A percentile compares a stretch with the other conserved stretches of the same genome.
Evolutionary conservation across 177 flowering plant species (phyloP).

Genomic region (Vitis hybrid): DNA sequence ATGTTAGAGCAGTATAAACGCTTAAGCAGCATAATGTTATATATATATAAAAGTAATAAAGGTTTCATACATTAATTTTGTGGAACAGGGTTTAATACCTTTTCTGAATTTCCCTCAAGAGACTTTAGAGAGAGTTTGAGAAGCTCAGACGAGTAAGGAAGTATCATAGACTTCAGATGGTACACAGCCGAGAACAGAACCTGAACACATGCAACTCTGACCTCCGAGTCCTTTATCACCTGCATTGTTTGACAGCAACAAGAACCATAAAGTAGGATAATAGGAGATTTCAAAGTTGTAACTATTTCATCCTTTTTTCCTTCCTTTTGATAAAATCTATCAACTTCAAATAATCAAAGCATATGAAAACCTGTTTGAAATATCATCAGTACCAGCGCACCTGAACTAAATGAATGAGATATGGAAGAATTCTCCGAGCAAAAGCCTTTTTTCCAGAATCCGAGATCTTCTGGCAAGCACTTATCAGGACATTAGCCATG

Average conservation of each 20-base stretch:
- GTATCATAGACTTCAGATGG: conserved; percentile 65
- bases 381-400: conserved; percentile 22
- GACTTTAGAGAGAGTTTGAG: conserved; percentile 56
- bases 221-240: conserved; percentile 39
- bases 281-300: not conserved
- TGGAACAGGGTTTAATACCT: conserved; percentile 42
- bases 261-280: conserved; percentile 1
- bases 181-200: conserved; percentile 79
- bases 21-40: no score
- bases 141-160: conserved; percentile 61
- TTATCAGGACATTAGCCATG: conserved; percentile 92
- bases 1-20: no score
- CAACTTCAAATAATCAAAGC: no score
- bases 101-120: conserved; percentile 51
- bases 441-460: conserved; percentile 50
- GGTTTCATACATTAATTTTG: not conserved
- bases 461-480: conserved; percentile 82
- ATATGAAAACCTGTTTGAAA: no score
- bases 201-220: conserved; percentile 80
- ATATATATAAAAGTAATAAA: not conserved
- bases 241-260: conserved; percentile 23
- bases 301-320: no score
- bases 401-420: conserved; percentile 46
- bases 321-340: no score
- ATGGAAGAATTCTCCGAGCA: conserved; percentile 46